Evolutionary conservation across 2,329 filamentous ascomycete genomes (phyloP), one percentile per base, ranked within the genome.

Genomic region (Aspergillus ruber): DNA sequence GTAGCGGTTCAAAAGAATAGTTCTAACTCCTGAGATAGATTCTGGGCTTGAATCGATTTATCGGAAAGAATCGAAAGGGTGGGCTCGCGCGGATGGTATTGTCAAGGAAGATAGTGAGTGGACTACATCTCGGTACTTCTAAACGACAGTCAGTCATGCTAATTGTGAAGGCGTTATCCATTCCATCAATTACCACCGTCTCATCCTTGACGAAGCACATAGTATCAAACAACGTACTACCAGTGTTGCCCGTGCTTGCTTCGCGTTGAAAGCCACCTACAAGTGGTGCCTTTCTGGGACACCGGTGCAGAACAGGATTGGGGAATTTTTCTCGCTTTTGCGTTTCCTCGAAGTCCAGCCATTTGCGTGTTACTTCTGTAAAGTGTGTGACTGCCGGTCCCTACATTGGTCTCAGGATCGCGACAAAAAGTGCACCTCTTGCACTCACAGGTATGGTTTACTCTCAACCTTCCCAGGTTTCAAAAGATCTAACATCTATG

Each of bases 251-350:
- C 95, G 88, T 68, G 91, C 93, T 36, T 97, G 91, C 66, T 97
- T 97, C 64, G 90, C 90, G 1, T 75, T 98, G 38, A 84, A 90
- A 50, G 87, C 86, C 15, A 83, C 80, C 15, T 95, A 93, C 70
- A 94, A 94, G 59, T 97, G 93, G 89, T 98, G 93, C 64, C 76
- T 98, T 50, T 93, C 88, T 13, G 93, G 93, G 7, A 98, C 93
- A 1, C 93, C 93, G 0, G 82, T 98, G 1, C 93, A 98, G 67
- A 98, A 97, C 63, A 86, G 91, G 45, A 97, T 97, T 55, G 91
- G 93, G 61, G 91, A 97, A 66, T 94, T 96, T 67, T 96, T 97
- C 70, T 97, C 91, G 0, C 75, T 97, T 18, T 77, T 98, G 47
- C 85, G 93, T 2, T 98, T 98, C 68, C 79, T 98, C 25, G 86